Conservation (phyloP, 1,139 yeast genomes). For the Taphrina confusa region DNA sequence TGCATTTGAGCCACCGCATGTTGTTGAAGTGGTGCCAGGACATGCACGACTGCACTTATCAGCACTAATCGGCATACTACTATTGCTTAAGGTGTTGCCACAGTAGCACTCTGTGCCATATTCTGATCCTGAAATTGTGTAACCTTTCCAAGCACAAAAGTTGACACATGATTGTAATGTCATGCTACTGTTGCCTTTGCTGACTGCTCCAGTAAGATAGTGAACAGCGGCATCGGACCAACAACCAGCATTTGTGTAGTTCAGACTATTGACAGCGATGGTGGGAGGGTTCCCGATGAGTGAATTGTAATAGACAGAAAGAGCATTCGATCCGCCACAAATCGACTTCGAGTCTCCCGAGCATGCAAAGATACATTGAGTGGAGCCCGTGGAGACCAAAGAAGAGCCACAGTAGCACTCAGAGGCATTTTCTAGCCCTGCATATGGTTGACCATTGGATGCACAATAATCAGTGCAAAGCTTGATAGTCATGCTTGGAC, state of each 20-base stretch:
- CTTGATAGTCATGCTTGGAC: not conserved
- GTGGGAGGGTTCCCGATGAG: not conserved
- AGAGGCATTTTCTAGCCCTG: not conserved
- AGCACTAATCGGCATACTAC: no score
- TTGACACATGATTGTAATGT: not conserved
- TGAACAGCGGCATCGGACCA: not conserved
- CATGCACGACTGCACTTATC: constrained; percentile 2
- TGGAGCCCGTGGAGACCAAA: not conserved
- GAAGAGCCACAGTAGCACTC: constrained; percentile 11
- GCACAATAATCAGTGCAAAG: not conserved
- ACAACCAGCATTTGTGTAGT: not conserved
- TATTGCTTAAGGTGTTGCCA: no score
- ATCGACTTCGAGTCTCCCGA: constrained; percentile 1
- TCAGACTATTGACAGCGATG: not conserved
- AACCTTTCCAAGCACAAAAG: not conserved
- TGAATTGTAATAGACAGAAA: not conserved
- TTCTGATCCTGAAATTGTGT: not conserved
- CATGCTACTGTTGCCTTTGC: not conserved
- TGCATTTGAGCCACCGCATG: constrained; percentile 21
- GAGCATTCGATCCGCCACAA: not conserved
- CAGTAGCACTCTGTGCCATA: constrained; percentile 5
- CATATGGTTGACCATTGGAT: not conserved
- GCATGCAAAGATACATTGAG: not conserved
- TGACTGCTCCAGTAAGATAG: not conserved
- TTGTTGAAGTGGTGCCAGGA: not conserved